phyloP scores from a whole-genome alignment of 2,329 filamentous ascomycete genomes.

The Talaromyces sp. region DNA sequence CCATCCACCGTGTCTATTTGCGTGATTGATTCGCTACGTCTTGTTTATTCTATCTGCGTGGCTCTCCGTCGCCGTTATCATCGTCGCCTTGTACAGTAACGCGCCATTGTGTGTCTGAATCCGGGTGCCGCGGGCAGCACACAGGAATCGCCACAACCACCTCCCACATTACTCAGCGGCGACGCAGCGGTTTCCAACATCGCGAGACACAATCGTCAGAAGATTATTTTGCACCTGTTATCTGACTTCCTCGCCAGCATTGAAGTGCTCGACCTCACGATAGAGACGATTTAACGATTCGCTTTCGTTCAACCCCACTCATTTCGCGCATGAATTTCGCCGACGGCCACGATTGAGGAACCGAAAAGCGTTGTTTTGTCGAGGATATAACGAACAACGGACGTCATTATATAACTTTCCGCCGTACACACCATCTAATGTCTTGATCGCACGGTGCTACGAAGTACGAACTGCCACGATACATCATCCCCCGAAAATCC shows the following conservation, averaged over 20 bases:
- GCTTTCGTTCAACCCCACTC: background rate
- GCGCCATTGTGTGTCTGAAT: slow-evolving; percentile 1
- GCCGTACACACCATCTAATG: background rate
- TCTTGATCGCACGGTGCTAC: background rate
- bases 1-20: background rate
- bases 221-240: too few relatives aligned
- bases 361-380: background rate
- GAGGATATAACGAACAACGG: background rate
- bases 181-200: background rate
- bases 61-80: background rate
- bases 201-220: background rate
- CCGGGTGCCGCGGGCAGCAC: slow-evolving; percentile 1
- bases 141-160: slow-evolving; percentile 2
- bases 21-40: background rate
- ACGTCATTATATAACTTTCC: background rate
- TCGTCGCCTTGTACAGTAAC: background rate
- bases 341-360: background rate
- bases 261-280: background rate
- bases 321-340: background rate
- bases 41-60: background rate
- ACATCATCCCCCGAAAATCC: background rate
- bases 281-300: background rate
- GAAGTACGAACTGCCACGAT: background rate
- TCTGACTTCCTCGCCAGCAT: background rate
- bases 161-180: slow-evolving; percentile 6